Evolutionary conservation across 2,329 filamentous ascomycete species (phyloP), one percentile per base, ranked within the genome.

Genomic region (Arthrobotrys sinensis): DNA sequence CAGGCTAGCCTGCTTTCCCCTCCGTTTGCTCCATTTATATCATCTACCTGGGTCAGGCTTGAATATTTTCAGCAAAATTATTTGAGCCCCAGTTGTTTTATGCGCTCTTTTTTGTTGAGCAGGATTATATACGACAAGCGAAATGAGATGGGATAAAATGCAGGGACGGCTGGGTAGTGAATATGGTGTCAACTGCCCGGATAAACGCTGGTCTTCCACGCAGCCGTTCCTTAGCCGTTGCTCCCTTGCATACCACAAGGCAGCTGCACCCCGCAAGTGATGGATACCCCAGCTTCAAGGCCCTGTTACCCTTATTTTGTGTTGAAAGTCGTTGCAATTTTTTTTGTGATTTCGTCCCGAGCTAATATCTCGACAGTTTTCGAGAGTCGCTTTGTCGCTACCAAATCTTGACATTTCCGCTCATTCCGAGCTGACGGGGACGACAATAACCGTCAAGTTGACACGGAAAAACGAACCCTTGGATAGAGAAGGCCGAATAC

Each of bases 401-500:
- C 95, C 95, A 0, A 87, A 92, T 79, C 83, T 97, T 1, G 84
- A 87, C 12, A 85, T 97, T 24, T 86, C 87, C 0, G 85, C 93
- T 4, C 85, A 87, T 48, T 79, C 76, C 0, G 87, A 89, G 40
- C 84, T 91, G 53, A 92, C 89, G 0, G 87, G 91, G 0, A 84
- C 88, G 1, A 89, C 89, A 0, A 83, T 97, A 1, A 89, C 88
- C 0, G 86, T 96, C 10, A 85, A 85, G 1, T 83, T 97, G 12
- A 87, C 86, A 48, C 90, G 94, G 0, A 85, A 88, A 62, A 97
- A 97, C 84, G 83, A 88, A 0, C 84, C 91, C 3, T 86, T 86
- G 11, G 88, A 91, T 82, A 86, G 87, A 7, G 92, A 94, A 0
- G 90, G 89, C 60, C 89, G 91, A 78, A 92, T 97, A 83, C 97